Evolutionary conservation across 140 eudicot species (phyloP).

Genomic region (Flaveria floridana): DNA sequence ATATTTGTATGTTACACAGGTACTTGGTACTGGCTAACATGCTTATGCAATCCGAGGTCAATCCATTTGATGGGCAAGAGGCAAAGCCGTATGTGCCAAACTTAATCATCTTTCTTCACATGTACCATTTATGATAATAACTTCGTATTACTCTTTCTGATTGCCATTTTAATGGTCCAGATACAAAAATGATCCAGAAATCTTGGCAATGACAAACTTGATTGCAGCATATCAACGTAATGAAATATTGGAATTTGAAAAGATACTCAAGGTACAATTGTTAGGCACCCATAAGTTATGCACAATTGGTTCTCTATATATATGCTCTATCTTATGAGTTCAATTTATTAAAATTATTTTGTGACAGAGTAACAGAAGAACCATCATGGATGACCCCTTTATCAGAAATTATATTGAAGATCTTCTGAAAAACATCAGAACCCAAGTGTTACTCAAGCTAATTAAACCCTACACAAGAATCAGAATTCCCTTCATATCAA

Average conservation of each 20-base stretch:
- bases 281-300: neutral
- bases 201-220: conserved; percentile 94
- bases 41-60: conserved; percentile 98
- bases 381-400: conserved; percentile 96
- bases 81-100: conserved; percentile 87
- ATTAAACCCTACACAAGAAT: conserved; percentile 98
- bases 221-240: conserved; percentile 98
- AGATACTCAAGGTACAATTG: conserved; percentile 75
- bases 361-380: conserved; percentile 89
- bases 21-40: conserved; percentile 97
- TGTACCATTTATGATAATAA: neutral
- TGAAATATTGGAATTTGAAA: conserved; percentile 96
- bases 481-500: conserved; percentile 89
- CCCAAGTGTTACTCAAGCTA: conserved; percentile 95
- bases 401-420: conserved; percentile 94
- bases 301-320: neutral
- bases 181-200: conserved; percentile 97
- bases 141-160: conserved; percentile 14
- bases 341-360: neutral
- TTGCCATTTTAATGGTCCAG: conserved; percentile 37
- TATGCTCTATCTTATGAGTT: neutral
- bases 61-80: conserved; percentile 98
- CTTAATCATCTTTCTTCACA: neutral
- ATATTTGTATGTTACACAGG: conserved; percentile 37
- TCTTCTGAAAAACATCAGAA: conserved; percentile 88